Conservation (phyloP, 306 rosid species). For the Comarum palustre region DNA sequence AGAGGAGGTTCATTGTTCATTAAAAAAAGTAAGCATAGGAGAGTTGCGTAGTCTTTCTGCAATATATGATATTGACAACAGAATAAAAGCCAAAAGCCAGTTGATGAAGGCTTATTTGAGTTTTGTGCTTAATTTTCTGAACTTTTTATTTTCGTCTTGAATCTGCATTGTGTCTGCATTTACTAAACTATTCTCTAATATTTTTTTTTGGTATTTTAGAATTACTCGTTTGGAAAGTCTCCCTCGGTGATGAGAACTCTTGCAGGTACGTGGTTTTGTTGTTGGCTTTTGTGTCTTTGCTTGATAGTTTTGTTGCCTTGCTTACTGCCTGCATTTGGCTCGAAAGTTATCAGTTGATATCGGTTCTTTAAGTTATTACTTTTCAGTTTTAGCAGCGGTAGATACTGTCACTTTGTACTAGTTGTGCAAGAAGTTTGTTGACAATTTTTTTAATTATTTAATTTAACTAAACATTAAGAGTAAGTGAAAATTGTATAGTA, state of each 20-base stretch:
- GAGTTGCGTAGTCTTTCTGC: not conserved
- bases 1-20: not conserved
- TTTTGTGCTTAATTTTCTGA: not conserved
- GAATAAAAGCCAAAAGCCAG: not conserved
- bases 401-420: not conserved
- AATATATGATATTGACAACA: not conserved
- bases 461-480: not conserved
- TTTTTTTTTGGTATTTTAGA: slow-evolving; percentile 39
- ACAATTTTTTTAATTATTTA: not conserved
- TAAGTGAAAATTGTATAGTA: not conserved
- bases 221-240: slow-evolving; percentile 86
- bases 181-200: slow-evolving; percentile 22
- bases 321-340: not conserved
- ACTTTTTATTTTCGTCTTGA: not conserved
- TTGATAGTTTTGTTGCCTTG: slow-evolving; percentile 10
- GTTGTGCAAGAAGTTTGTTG: not conserved
- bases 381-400: not conserved
- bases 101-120: not conserved
- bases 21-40: not conserved
- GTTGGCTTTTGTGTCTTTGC: slow-evolving; percentile 28
- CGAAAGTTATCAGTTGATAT: not conserved
- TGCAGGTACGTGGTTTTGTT: slow-evolving; percentile 65
- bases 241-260: slow-evolving; percentile 90
- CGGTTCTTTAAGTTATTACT: not conserved
- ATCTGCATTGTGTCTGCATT: not conserved